These are phyloP conservation scores for Coleophoma eucalyptorum DNA, from an alignment of 2,329 filamentous ascomycete genomes.

Conservation along the genomic window DNA sequence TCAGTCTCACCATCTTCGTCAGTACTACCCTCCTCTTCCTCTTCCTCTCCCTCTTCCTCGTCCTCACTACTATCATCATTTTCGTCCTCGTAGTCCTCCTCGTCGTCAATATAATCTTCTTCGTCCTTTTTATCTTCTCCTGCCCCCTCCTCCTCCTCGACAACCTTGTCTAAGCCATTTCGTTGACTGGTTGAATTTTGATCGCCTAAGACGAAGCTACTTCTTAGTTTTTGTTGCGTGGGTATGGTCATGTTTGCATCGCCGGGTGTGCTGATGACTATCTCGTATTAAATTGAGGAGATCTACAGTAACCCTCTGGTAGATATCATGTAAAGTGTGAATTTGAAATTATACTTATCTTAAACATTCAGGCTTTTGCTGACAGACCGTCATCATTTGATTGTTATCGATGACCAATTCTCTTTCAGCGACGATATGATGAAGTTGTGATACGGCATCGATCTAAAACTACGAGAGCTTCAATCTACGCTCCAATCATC, in stretches of 20 bases:
- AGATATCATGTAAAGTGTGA: neutral
- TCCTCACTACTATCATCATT: neutral
- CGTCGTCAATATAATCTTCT: neutral
- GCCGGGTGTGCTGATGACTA: neutral
- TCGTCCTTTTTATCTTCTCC: conserved; percentile 24
- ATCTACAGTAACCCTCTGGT: neutral
- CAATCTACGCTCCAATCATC: neutral
- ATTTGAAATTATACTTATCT: neutral
- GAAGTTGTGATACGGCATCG: neutral
- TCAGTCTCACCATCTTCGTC: neutral
- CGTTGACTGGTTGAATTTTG: neutral
- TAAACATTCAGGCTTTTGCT: neutral
- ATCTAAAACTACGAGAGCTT: neutral
- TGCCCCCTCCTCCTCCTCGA: conserved; percentile 17
- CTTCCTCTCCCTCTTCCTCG: neutral
- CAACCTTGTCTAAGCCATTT: neutral
- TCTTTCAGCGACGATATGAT: neutral
- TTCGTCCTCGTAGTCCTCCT: too few species aligned
- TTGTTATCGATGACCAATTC: neutral
- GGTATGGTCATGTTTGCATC: neutral
- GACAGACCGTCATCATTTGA: neutral
- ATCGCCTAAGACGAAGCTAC: conserved; percentile 8
- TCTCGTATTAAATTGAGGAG: neutral
- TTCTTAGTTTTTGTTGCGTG: conserved; percentile 24
- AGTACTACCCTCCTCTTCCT: neutral